A percentile compares a stretch with the other conserved stretches of the same genome.
phyloP scores from a whole-genome alignment of 768 basidiomycete species.

The Collybia mongolica region DNA sequence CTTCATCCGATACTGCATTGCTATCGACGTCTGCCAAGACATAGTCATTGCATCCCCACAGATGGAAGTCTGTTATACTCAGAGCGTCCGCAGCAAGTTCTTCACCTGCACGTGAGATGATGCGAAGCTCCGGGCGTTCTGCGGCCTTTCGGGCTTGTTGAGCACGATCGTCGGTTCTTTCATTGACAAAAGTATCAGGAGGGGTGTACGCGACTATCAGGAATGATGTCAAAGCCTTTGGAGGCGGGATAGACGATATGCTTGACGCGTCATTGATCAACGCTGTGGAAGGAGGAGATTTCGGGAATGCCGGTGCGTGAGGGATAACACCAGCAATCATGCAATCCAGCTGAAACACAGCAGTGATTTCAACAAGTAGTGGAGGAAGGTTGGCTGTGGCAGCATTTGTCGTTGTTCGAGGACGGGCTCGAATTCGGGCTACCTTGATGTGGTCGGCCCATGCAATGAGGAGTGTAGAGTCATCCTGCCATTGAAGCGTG shows the following conservation, averaged over 20 bases:
- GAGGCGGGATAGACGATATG: slow-evolving; percentile 12
- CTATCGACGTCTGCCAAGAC: slow-evolving; percentile 51
- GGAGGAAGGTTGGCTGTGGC: slow-evolving; percentile 50
- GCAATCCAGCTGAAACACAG: slow-evolving; percentile 90
- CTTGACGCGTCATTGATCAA: slow-evolving; percentile 11
- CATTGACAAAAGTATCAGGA: slow-evolving; percentile 71
- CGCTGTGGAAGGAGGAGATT: slow-evolving; percentile 15
- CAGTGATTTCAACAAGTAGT: slow-evolving; percentile 82
- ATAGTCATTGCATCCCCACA: slow-evolving; percentile 94
- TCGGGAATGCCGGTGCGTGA: slow-evolving; percentile 38
- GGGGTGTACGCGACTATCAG: slow-evolving; percentile 87
- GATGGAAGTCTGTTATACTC: slow-evolving; percentile 71
- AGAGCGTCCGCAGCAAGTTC: slow-evolving; percentile 86
- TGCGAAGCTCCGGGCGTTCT: slow-evolving; percentile 91
- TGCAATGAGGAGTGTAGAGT: slow-evolving; percentile 83
- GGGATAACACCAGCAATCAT: slow-evolving; percentile 92
- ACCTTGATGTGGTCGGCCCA: slow-evolving; percentile 97
- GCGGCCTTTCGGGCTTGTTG: slow-evolving; percentile 82
- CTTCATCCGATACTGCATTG: slow-evolving; percentile 28
- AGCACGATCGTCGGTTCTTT: slow-evolving; percentile 68
- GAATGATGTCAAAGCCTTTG: slow-evolving; percentile 59
- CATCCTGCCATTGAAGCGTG: slow-evolving; percentile 89
- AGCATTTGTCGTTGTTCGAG: slow-evolving; percentile 41
- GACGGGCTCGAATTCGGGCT: slow-evolving; percentile 70
- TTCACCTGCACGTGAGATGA: slow-evolving; percentile 87